A percentile compares a stretch with the other conserved stretches of the same genome.
phyloP scores from a whole-genome alignment of 176 grass and related monocot species.

The Tuctoria greenei region DNA sequence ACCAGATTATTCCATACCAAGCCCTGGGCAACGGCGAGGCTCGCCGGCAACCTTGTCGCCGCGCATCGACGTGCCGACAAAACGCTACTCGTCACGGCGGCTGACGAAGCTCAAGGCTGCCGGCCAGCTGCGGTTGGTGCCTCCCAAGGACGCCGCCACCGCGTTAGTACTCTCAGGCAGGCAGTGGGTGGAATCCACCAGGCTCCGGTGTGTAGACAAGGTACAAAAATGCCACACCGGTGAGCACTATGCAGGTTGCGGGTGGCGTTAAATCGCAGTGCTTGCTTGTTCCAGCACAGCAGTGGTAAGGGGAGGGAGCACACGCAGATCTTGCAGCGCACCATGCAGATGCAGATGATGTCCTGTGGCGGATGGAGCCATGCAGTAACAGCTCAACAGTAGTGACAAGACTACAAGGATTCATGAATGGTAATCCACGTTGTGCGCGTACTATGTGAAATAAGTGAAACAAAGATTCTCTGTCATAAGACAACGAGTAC shows the following conservation, averaged over 20 bases:
- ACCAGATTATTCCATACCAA: conserved; percentile 34
- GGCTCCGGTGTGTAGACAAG: conserved; percentile 52
- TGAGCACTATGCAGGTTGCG: conserved; percentile 53
- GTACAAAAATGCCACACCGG: conserved; percentile 46
- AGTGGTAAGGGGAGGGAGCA: conserved; percentile 16
- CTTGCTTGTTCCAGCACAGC: conserved; percentile 20
- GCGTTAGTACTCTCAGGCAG: conserved; percentile 46
- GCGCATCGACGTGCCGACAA: conserved; percentile 5
- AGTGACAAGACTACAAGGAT: conserved; percentile 27
- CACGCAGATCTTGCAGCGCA: conserved; percentile 48
- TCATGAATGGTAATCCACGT: conserved; percentile 21
- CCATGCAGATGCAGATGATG: conserved; percentile 45
- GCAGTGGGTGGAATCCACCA: conserved; percentile 44
- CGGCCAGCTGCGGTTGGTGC: conserved; percentile 36
- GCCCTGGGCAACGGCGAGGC: conserved; percentile 24
- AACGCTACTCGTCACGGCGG: neutral
- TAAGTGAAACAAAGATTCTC: conserved; percentile 28
- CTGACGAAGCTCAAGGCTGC: conserved; percentile 53
- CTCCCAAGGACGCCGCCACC: conserved; percentile 30
- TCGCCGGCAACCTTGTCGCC: conserved; percentile 14
- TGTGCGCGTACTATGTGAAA: neutral
- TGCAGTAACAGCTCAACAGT: conserved; percentile 44
- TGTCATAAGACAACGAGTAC: neutral
- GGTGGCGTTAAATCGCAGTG: conserved; percentile 12
- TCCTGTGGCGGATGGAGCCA: conserved; percentile 34